A percentile compares a stretch with the other conserved stretches of the same genome.
Conservation (phyloP, 2,329 filamentous ascomycete genomes). For the Chalaropsis thielavioides region DNA sequence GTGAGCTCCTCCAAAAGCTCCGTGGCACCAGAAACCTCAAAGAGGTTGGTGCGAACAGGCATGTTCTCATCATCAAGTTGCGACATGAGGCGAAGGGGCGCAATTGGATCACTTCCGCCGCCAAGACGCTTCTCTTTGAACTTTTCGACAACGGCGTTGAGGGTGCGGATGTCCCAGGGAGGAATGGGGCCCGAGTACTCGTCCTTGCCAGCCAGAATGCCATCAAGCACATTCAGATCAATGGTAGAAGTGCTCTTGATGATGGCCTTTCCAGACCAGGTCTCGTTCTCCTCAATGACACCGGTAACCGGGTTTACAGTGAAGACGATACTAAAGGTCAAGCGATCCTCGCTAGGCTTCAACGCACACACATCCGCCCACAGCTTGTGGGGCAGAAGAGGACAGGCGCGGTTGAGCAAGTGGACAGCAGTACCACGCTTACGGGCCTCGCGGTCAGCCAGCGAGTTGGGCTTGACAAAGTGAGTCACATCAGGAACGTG, state of each 20-base stretch:
- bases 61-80: constrained; percentile 97
- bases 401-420: constrained; percentile 72
- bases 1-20: constrained; percentile 91
- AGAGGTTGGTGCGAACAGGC: constrained; percentile 90
- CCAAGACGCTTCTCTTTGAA: constrained; percentile 81
- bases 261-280: constrained; percentile 86
- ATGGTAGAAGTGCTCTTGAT: constrained; percentile 84
- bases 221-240: constrained; percentile 72
- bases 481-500: constrained; percentile 92
- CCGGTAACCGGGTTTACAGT: constrained; percentile 72
- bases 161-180: constrained; percentile 63
- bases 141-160: constrained; percentile 71
- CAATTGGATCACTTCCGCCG: constrained; percentile 62
- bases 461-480: constrained; percentile 90
- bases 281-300: constrained; percentile 65
- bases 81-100: constrained; percentile 75
- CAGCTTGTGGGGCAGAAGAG: constrained; percentile 78
- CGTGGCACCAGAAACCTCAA: constrained; percentile 75
- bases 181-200: constrained; percentile 37
- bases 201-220: constrained; percentile 57
- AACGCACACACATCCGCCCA: constrained; percentile 80
- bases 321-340: constrained; percentile 88
- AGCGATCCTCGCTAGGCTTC: constrained; percentile 70
- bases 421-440: constrained; percentile 96
- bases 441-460: constrained; percentile 93